Conservation (phyloP, 257 asterid species). For the Solanum lycopersicoides region DNA sequence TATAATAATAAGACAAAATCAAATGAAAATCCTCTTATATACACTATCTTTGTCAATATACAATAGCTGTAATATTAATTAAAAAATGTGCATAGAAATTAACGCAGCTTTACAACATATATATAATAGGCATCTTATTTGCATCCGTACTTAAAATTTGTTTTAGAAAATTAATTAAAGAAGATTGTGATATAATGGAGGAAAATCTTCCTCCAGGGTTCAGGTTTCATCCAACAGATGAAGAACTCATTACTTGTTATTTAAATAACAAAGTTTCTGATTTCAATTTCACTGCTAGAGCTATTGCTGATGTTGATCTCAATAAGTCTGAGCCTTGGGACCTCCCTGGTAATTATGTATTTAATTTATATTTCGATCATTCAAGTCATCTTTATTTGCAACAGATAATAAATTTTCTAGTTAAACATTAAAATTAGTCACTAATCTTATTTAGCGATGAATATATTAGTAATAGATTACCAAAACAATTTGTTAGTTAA, state of each 20-base stretch:
- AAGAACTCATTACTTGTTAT: constrained; percentile 69
- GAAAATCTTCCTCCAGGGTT: constrained; percentile 82
- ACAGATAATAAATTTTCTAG: neutral
- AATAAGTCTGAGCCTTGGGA: constrained; percentile 91
- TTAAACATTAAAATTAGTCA: neutral
- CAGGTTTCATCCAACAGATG: constrained; percentile 82
- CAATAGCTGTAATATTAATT: constrained; percentile 31
- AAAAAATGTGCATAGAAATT: neutral
- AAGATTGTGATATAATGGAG: neutral
- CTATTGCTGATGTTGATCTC: constrained; percentile 60
- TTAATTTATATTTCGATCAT: neutral
- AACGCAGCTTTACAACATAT: neutral
- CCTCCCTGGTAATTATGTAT: constrained; percentile 57
- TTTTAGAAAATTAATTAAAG: neutral
- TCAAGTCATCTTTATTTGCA: neutral
- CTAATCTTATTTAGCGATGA: neutral
- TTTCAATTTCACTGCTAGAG: constrained; percentile 41
- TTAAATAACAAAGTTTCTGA: constrained; percentile 50
- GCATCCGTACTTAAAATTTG: neutral
- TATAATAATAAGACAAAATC: neutral
- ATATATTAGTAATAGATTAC: neutral
- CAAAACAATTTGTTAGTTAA: neutral
- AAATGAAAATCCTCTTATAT: neutral
- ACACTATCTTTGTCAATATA: constrained; percentile 51
- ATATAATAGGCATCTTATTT: neutral